Evolutionary conservation across 805 yeast genomes (phyloP).

Genomic region (Ogataea allantospora): DNA sequence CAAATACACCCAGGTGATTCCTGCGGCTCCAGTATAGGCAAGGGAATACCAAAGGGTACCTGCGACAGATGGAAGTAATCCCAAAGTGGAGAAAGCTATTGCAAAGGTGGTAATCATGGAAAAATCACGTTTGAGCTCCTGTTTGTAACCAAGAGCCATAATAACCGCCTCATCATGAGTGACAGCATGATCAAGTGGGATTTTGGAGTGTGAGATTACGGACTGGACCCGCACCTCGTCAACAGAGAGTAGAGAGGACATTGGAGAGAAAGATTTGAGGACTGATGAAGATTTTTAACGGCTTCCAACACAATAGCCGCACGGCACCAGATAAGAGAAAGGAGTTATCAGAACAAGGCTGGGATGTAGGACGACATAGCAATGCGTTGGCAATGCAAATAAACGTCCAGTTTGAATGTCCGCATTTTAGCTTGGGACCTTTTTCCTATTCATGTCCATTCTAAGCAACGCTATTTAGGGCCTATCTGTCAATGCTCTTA

Average conservation of each 20-base stretch:
- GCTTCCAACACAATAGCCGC: constrained; percentile 4
- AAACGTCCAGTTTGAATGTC: too few species aligned
- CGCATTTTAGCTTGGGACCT: too few species aligned
- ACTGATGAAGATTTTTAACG: constrained; percentile 7
- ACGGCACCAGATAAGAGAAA: constrained; percentile 1
- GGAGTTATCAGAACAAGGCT: not conserved
- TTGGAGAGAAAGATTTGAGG: constrained; percentile 20
- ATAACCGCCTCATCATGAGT: constrained; percentile 52
- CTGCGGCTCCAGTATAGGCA: constrained; percentile 60
- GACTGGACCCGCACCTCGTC: constrained; percentile 13
- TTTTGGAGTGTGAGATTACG: constrained; percentile 14
- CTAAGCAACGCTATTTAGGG: not conserved
- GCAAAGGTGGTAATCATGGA: constrained; percentile 55
- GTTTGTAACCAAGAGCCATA: constrained; percentile 60
- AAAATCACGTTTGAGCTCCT: constrained; percentile 63
- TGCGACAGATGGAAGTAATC: constrained; percentile 64
- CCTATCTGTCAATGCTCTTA: not conserved
- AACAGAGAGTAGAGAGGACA: constrained; percentile 15
- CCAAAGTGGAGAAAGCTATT: constrained; percentile 63
- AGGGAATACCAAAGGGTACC: constrained; percentile 61
- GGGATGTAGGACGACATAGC: too few species aligned
- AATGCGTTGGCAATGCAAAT: too few species aligned
- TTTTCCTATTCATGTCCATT: too few species aligned
- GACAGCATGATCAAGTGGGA: not conserved
- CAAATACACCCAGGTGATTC: constrained; percentile 63